Percentiles rank a stretch among this genome's conserved stretches.
Conservation (phyloP, 2,329 filamentous ascomycete species). For the Penicillium janthinellum region DNA sequence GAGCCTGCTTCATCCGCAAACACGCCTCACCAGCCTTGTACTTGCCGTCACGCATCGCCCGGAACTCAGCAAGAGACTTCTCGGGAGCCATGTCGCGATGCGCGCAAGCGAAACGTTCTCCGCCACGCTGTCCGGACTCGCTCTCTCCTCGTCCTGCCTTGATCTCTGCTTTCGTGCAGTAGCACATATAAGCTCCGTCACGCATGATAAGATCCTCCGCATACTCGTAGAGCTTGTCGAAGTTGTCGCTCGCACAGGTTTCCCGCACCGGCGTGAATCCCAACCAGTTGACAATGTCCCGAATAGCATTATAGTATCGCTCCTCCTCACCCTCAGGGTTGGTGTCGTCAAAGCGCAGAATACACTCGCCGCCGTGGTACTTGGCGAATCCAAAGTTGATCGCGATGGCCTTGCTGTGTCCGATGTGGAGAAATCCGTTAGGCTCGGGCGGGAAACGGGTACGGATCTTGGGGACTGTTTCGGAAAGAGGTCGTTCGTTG, state of each 20-base stretch:
- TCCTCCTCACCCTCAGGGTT: slow-evolving; percentile 94
- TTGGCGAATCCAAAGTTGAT: slow-evolving; percentile 95
- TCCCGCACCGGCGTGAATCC: slow-evolving; percentile 75
- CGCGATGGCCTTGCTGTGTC: slow-evolving; percentile 92
- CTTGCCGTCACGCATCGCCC: slow-evolving; percentile 87
- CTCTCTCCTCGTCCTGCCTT: slow-evolving; percentile 84
- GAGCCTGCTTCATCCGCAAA: slow-evolving; percentile 70
- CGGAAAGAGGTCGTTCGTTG: slow-evolving; percentile 59
- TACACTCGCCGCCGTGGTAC: slow-evolving; percentile 76
- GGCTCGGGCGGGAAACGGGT: slow-evolving; percentile 84
- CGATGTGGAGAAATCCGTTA: slow-evolving; percentile 91
- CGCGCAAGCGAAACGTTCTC: slow-evolving; percentile 74
- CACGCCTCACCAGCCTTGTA: slow-evolving; percentile 83
- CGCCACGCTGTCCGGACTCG: slow-evolving; percentile 60
- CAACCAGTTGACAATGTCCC: slow-evolving; percentile 85
- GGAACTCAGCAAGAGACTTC: slow-evolving; percentile 78
- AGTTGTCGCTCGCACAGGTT: slow-evolving; percentile 90
- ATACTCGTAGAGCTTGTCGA: slow-evolving; percentile 81
- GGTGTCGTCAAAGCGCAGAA: slow-evolving; percentile 87
- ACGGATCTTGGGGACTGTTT: slow-evolving; percentile 45
- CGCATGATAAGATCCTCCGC: slow-evolving; percentile 79
- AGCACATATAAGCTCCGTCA: slow-evolving; percentile 77
- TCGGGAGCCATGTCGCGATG: slow-evolving; percentile 76
- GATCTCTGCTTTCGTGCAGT: slow-evolving; percentile 77
- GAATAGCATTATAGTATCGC: slow-evolving; percentile 83